Base-by-base conservation (phyloP, 2,329 filamentous ascomycete genomes). In the Cercospora sojina region DNA sequence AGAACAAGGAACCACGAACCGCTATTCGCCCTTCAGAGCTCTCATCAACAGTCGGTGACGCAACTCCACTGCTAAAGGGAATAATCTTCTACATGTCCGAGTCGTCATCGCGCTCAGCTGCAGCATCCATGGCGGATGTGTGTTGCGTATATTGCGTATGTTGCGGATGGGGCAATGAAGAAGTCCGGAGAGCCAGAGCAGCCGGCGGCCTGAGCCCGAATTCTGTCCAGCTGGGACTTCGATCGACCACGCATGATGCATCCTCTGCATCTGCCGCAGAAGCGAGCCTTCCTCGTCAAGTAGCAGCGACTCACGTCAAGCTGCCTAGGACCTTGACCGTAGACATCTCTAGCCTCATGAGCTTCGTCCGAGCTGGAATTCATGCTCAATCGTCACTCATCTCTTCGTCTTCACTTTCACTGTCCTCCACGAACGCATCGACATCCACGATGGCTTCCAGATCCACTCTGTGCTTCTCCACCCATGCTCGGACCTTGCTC, bases 391-490 rank as follows among this genome's bases (percentile, higher is more conserved):
- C 60, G 12, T 62, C 49, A n/a, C 47, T 62, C 47, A 56, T 62
- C 8, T 62, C 60, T 38, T 62, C 60, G 32, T 62, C 49, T n/a
- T 51, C 74, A 12, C 86, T 87, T 77, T 90, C 91, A 16, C 49
- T 62, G 62, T 87, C 85, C 68, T 89, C 87, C 6, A 90, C 79
- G 71, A 97, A 97, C 0, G 91, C 92, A 1, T 88, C 85, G 5
- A 89, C 85, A 77, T 91, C 89, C 61, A 95, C 91, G 1, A 88
- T 84, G 73, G 84, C 85, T 62, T 86, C 84, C 59, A 94, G 76
- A 60, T 84, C 84, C 64, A 93, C 86, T 53, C 82, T 80, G 73
- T 92, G 85, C 64, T 79, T 80, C 57, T 84, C 81, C 10, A 90
- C 86, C 88, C 91, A 96, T 47, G 83, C 84, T 72, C 88, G 83